Percentiles rank a stretch among this genome's conserved stretches.
These are phyloP conservation scores for Pseudogymnoascus sp. DNA, from an alignment of 2,329 filamentous ascomycete genomes.

Conservation along the genomic window DNA sequence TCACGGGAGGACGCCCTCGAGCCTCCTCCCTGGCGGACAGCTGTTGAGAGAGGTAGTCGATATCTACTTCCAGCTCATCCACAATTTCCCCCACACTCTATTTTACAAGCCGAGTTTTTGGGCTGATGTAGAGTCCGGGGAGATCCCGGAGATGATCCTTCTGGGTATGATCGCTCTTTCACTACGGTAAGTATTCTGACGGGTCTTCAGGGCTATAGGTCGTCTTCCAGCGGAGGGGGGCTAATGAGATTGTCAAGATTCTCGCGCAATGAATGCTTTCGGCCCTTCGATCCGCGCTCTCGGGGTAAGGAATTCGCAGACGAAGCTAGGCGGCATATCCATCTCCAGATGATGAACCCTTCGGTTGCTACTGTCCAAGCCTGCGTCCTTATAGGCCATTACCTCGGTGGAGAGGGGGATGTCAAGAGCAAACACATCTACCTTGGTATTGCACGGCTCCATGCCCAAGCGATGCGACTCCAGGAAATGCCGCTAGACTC, in stretches of 20 bases:
- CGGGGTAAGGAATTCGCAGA: conserved; percentile 7
- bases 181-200: not conserved
- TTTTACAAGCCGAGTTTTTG: not conserved
- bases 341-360: conserved; percentile 13
- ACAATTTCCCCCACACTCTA: not conserved
- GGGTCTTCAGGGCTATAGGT: not conserved
- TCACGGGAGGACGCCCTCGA: not conserved
- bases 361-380: conserved; percentile 12
- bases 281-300: conserved; percentile 1
- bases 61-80: conserved; percentile 1
- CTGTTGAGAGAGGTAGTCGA: not conserved
- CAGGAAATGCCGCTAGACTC: conserved; percentile 12
- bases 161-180: not conserved
- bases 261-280: conserved; percentile 11
- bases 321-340: conserved; percentile 12
- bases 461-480: conserved; percentile 13
- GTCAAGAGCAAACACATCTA: conserved; percentile 16
- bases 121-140: not conserved
- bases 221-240: not conserved
- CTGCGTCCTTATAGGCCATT: conserved; percentile 13
- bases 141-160: not conserved
- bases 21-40: not conserved
- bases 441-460: conserved; percentile 14
- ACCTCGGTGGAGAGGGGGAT: conserved; percentile 14
- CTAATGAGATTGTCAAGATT: conserved; percentile 8